phyloP scores from a whole-genome alignment of 257 asterid species.

The Thymus mandschuricus region DNA sequence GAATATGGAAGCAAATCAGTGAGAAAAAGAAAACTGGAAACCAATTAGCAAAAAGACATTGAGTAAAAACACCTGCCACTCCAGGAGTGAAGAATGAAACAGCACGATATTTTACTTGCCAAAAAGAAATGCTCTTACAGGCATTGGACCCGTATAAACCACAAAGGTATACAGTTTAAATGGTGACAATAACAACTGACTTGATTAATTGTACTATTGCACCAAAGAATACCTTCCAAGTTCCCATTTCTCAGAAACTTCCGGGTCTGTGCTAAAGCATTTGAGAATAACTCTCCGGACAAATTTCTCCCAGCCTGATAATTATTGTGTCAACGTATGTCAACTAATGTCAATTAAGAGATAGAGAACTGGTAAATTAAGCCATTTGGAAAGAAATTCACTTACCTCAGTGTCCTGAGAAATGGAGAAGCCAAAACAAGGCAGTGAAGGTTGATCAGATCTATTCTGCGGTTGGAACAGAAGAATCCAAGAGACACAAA shows the following conservation, averaged over 20 bases:
- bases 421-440: conserved; percentile 83
- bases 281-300: conserved; percentile 64
- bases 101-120: not conserved
- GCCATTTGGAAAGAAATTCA: conserved; percentile 10
- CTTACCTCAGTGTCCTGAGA: conserved; percentile 83
- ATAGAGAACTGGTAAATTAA: conserved; percentile 29
- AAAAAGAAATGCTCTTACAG: not conserved
- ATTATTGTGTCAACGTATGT: conserved; percentile 20
- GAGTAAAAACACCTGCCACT: conserved; percentile 11
- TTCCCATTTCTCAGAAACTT: conserved; percentile 61
- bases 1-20: conserved; percentile 1
- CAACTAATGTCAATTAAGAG: conserved; percentile 25
- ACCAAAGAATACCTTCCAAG: conserved; percentile 60
- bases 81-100: not conserved
- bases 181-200: conserved; percentile 5
- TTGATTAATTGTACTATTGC: conserved; percentile 21
- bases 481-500: conserved; percentile 80
- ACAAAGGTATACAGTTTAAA: not conserved
- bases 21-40: not conserved
- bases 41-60: not conserved
- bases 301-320: conserved; percentile 58
- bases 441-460: conserved; percentile 53
- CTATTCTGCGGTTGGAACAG: conserved; percentile 73
- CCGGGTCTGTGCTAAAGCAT: conserved; percentile 61
- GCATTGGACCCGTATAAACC: conserved; percentile 13